Evolutionary conservation across 129 eudicot genomes (phyloP).

Genomic region (Escallonia rubra): DNA sequence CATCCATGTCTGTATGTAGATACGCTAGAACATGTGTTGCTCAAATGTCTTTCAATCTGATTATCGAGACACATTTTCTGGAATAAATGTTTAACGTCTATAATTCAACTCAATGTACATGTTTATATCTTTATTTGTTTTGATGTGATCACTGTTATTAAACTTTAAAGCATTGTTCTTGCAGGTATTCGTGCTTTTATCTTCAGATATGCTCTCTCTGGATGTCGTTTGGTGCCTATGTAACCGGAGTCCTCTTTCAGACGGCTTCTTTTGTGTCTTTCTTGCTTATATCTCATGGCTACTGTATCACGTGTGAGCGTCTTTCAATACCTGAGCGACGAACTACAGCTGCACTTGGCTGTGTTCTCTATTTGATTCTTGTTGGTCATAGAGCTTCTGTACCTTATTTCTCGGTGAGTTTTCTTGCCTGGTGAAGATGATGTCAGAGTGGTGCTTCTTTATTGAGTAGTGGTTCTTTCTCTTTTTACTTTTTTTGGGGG

Average conservation of each 20-base stretch:
- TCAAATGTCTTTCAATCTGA: no score
- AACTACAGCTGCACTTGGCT: slow-evolving; percentile 58
- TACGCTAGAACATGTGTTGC: no score
- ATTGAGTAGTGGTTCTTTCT: background rate
- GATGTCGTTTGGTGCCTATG: slow-evolving; percentile 95
- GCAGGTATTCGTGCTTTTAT: slow-evolving; percentile 91
- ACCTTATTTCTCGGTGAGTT: slow-evolving; percentile 91
- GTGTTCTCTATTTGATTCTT: slow-evolving; percentile 73
- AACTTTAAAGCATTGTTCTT: slow-evolving; percentile 4
- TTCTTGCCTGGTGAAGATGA: background rate
- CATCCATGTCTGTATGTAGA: no score
- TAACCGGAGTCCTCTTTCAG: slow-evolving; percentile 87
- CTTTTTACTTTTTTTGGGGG: no score
- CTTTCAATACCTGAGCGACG: slow-evolving; percentile 76
- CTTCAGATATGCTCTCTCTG: slow-evolving; percentile 80
- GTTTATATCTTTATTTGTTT: background rate
- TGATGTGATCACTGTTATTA: background rate
- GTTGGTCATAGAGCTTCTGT: slow-evolving; percentile 92
- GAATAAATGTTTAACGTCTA: no score
- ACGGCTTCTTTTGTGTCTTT: slow-evolving; percentile 78
- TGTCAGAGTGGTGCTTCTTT: background rate
- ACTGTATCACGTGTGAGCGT: slow-evolving; percentile 88
- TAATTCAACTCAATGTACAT: background rate
- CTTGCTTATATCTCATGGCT: slow-evolving; percentile 80
- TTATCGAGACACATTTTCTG: no score